Evolutionary conservation across 768 basidiomycete genomes (phyloP), one percentile per base, ranked within the genome.

Genomic region (Hypholoma fasciculare): DNA sequence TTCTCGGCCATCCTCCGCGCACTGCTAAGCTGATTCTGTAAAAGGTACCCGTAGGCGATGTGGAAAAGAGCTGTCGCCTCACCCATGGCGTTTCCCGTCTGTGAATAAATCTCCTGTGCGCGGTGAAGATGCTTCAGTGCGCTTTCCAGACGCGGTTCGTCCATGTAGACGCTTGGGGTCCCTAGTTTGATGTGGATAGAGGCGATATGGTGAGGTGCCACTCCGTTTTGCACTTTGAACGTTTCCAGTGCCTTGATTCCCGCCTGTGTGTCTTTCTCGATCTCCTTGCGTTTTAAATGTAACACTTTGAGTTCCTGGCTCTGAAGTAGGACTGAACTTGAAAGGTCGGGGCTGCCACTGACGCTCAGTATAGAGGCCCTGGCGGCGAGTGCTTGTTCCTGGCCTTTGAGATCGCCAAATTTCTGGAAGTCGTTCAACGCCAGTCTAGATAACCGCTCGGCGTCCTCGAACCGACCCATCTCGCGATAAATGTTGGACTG

Each of bases 1-100:
- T 27, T 27, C 36, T 47, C 54, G 11, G 37, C 44, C 17, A 47
- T 54, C 27, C 23, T 27, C 7, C 54, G 54, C 4, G 54, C 54
- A 23, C 26, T 17, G 6, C 30, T 47, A 23, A 54, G 44, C 40
- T 54, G 30, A n/a, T 54, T 54, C 44, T 38, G 27, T 17, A 54
- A 14, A 9, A 54, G 44, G 36, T 54, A 54, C n/a, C 17, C 43
- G 20, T 37, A 47, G 19, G 23, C 44, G 19, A 47, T 54, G 27
- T 54, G 54, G 36, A 54, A 54, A n/a, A 47, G 54, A 14, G 54
- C 44, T 4, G 54, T 54, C 20, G 43, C 54, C n/a, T 54, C 43
- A 1, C 54, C 54, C 54, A 54, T 48, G 3, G 27, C 9, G 36
- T 54, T 16, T 8, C 36, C 16, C 13, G 23, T 46, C 14, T 47